Base-by-base conservation (phyloP, 345 rosid genomes). In the Moricandia arvensis region DNA sequence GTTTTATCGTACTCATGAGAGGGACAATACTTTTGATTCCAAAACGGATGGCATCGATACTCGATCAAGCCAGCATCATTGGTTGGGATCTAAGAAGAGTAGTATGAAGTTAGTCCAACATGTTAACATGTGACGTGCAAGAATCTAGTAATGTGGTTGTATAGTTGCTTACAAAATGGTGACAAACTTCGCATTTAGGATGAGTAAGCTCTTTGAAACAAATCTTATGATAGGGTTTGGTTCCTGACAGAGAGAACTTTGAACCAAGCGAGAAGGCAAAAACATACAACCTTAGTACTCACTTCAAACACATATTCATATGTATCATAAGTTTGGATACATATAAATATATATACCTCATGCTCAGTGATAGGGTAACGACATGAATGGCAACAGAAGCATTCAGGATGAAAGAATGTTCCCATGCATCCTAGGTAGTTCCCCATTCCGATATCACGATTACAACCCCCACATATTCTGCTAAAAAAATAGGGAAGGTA, bases 181-280 rank as follows among this genome's bases (percentile, higher is more conserved):
- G 84, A 83, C 99, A 92, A 75, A 95, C 97, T 84, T 95, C 97
- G 65, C 97, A 95, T 88, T 90, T 95, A 35, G 97, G 99, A 83
- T 95, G 97, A 24, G 88, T 87, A 69, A 89, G 54, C 83, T 90
- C 96, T 79, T 86, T 90, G 87, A 95, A 92, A 81, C 99, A 95
- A 66, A 87, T 83, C 84, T 89, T 92, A 84, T 95, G 97, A 73
- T 92, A 92, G 2, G 90, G 89, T 74, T 89, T 83, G 4, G 43
- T 84, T 53, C 88, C 99, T 83, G 87, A 86, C 69, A 86, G 80
- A 59, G 97, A 89, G 83, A 91, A 91, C 96, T 93, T 47, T 84
- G 83, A 75, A 81, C 77, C 80, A 86, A 85, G 82, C 8, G 18
- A 47, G 17, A 29, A 47, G 17, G n/a, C 53, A 53, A 30, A 72